Conservation (phyloP, 768 basidiomycete genomes). For the Lactarius deliciosus region DNA sequence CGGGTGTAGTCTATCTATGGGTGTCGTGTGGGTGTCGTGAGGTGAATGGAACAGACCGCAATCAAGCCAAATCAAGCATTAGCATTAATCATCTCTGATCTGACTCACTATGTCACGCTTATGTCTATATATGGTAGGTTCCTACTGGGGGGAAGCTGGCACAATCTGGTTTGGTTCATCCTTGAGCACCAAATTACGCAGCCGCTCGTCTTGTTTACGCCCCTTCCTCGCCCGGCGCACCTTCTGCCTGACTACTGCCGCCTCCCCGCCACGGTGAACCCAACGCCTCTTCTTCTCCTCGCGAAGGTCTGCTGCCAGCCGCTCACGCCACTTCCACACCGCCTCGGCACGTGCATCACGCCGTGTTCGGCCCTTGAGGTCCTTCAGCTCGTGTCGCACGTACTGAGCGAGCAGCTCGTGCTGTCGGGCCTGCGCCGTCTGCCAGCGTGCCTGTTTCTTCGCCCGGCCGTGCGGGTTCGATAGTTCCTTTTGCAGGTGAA, state of each 20-base stretch:
- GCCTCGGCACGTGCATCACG: conserved; percentile 72
- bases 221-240: conserved; percentile 35
- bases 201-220: conserved; percentile 33
- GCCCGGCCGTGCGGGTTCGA: conserved; percentile 81
- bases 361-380: conserved; percentile 58
- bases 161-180: conserved; percentile 37
- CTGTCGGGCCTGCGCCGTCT: conserved; percentile 50
- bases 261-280: conserved; percentile 41
- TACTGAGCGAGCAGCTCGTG: conserved; percentile 53
- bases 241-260: conserved; percentile 31
- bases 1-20: background rate
- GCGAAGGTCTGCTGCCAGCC: conserved; percentile 55
- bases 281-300: conserved; percentile 60
- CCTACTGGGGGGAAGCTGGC: conserved; percentile 16
- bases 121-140: conserved; percentile 1
- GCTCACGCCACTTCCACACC: conserved; percentile 67
- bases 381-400: conserved; percentile 45
- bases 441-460: conserved; percentile 79
- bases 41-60: background rate
- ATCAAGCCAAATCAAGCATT: background rate
- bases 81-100: background rate
- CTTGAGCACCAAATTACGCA: conserved; percentile 35
- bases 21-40: background rate
- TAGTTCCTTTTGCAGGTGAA: conserved; percentile 65
- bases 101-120: background rate